Evolutionary conservation across 1,139 yeast genomes (phyloP), one percentile per base, ranked within the genome.

Genomic region (Trichomonascaceae sp.): DNA sequence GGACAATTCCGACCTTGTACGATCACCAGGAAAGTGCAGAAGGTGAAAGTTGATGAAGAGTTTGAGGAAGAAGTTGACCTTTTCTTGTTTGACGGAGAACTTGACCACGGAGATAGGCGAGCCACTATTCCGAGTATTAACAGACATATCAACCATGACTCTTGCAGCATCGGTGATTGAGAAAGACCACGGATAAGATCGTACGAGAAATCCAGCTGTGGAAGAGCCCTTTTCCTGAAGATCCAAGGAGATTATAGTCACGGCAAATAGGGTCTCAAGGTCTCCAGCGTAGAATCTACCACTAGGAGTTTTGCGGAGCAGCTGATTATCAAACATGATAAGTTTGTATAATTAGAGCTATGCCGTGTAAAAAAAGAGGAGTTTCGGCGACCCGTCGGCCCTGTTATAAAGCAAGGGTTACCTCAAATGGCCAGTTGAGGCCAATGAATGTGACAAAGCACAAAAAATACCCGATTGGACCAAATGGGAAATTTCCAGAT

Each of bases 21-120:
- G 75, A 60, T 86, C 91, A 7, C 80, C 79, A 0, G 96, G 96
- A 22, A 83, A 80, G 65, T 90, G 96, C 10, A 91, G 61, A 4
- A 90, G 70, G 57, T 82, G 84, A 0, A 95, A 87, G 1, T 74
- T 74, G 74, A 82, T 82, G 65, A 87, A 88, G 22, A 74, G 70
- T 36, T 71, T 71, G 10, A 90, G 60, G 19, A 87, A 68, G 0
- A 74, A 70, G 8, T 63, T 56, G 0, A 89, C 88, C 45, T 83
- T 68, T 5, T 77, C 79, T 0, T 74, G 68, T 53, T 77, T 79
- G 43, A 89, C 80, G 15, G 75, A 71, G 64, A 87, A 87, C 0
- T 84, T 77, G 5, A 87, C 77, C 2, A 80, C 76, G 3, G 89
- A 81, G 3, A 79, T 74, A 0, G 87, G 60, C 5, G 50, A 50